A percentile compares a stretch with the other conserved stretches of the same genome.
Evolutionary conservation across 768 basidiomycete species (phyloP).

Genomic region (Phaffia australis): DNA sequence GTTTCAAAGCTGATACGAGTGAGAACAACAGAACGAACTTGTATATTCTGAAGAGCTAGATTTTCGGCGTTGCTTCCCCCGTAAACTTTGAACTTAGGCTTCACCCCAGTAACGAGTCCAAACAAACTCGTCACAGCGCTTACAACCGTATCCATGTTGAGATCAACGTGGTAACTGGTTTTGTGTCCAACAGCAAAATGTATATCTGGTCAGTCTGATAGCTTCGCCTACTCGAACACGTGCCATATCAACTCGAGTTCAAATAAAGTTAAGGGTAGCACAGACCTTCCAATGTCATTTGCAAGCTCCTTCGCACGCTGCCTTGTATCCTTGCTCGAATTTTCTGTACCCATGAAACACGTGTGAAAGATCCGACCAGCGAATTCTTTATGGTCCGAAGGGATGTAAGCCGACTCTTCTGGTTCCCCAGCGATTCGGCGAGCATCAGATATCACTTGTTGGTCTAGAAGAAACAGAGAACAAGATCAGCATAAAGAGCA

Average conservation of each 20-base stretch:
- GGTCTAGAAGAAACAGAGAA: conserved; percentile 43
- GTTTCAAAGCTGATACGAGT: background rate
- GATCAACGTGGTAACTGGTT: conserved; percentile 74
- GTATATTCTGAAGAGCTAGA: conserved; percentile 93
- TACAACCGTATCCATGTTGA: conserved; percentile 92
- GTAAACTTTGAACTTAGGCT: conserved; percentile 68
- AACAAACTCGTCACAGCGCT: conserved; percentile 75
- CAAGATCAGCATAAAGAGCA: background rate
- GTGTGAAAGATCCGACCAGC: conserved; percentile 83
- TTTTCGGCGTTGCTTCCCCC: conserved; percentile 84
- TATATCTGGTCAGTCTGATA: background rate
- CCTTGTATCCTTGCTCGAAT: conserved; percentile 79
- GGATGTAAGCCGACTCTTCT: conserved; percentile 67
- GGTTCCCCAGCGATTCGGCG: conserved; percentile 77
- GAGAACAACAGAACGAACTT: conserved; percentile 43
- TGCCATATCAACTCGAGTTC: background rate
- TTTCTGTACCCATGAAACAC: conserved; percentile 98
- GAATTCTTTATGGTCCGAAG: conserved; percentile 78
- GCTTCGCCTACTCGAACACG: too few species aligned
- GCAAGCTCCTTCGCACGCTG: conserved; percentile 75
- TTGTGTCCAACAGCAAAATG: too few species aligned
- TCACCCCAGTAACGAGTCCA: conserved; percentile 60
- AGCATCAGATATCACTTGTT: conserved; percentile 81
- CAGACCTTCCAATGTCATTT: conserved; percentile 77
- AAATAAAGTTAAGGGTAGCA: background rate